Evolutionary conservation across 2,329 filamentous ascomycete species (phyloP).

Genomic region (Akanthomyces lecanii): DNA sequence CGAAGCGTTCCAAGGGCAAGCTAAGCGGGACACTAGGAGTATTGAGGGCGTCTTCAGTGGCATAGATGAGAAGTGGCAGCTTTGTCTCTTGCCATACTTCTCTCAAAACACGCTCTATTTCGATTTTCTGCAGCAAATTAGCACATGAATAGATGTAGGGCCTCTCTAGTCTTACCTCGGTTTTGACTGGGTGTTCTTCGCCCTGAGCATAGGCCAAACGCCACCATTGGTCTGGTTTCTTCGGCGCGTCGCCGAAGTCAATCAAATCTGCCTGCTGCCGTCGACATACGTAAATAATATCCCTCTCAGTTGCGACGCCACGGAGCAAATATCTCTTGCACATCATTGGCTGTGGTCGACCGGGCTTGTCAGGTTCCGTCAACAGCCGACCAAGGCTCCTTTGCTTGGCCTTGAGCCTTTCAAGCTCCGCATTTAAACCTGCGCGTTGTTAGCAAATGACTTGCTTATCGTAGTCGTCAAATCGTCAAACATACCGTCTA

Average conservation of each 20-base stretch:
- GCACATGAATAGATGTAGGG: conserved; percentile 20
- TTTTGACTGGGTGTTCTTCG: conserved; percentile 38
- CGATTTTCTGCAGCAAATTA: conserved; percentile 39
- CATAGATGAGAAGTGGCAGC: conserved; percentile 48
- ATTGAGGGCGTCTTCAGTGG: conserved; percentile 45
- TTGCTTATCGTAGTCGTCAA: neutral
- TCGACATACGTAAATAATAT: conserved; percentile 49
- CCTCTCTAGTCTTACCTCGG: conserved; percentile 40
- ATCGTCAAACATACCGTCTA: conserved; percentile 32
- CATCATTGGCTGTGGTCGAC: conserved; percentile 34
- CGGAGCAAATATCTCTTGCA: conserved; percentile 48
- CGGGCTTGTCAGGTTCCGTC: conserved; percentile 35
- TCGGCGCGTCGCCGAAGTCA: conserved; percentile 34
- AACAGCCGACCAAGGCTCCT: conserved; percentile 37
- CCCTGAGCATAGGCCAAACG: conserved; percentile 40
- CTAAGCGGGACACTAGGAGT: conserved; percentile 35
- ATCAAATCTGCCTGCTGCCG: conserved; percentile 39
- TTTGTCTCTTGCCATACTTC: conserved; percentile 46
- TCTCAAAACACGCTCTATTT: conserved; percentile 40
- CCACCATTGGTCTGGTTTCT: conserved; percentile 51
- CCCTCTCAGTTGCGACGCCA: conserved; percentile 45
- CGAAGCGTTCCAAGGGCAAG: conserved; percentile 40
- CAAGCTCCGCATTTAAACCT: conserved; percentile 30
- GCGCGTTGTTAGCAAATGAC: conserved; percentile 21
- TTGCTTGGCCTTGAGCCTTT: conserved; percentile 32